phyloP scores from a whole-genome alignment of 2,329 filamentous ascomycete genomes.

The Neodidymelliopsis sp. region DNA sequence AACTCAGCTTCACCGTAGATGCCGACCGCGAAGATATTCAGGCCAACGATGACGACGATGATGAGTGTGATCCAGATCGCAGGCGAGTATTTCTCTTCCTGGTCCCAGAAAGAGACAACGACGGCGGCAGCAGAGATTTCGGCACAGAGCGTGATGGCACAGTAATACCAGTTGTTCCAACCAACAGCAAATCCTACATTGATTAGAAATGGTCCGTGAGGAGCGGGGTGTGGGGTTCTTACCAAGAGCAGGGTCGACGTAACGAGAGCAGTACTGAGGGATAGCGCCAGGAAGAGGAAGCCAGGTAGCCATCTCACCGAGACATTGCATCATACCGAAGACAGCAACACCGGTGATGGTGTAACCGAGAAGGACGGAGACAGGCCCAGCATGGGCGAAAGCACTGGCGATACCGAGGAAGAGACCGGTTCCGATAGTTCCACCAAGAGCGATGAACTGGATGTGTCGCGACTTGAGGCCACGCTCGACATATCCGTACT shows the following conservation, averaged over 20 bases:
- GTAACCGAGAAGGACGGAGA: constrained; percentile 49
- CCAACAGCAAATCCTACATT: constrained; percentile 22
- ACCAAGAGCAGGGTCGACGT: constrained; percentile 57
- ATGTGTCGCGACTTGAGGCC: constrained; percentile 64
- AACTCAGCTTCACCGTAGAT: constrained; percentile 58
- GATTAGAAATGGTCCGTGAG: not conserved
- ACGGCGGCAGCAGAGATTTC: constrained; percentile 47
- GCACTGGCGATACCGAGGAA: constrained; percentile 46
- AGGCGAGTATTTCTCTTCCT: constrained; percentile 36
- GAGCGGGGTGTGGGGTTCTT: constrained; percentile 9
- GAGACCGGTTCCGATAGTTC: constrained; percentile 58
- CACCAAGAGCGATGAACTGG: constrained; percentile 66
- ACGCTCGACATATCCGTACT: constrained; percentile 60
- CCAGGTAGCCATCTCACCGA: constrained; percentile 54
- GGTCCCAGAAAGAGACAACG: constrained; percentile 45
- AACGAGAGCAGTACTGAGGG: constrained; percentile 46
- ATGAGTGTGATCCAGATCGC: constrained; percentile 48
- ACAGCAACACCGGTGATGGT: constrained; percentile 45
- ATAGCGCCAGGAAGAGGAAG: constrained; percentile 50
- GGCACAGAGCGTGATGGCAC: constrained; percentile 45
- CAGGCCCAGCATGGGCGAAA: constrained; percentile 43
- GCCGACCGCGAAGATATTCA: constrained; percentile 48
- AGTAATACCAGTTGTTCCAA: constrained; percentile 43
- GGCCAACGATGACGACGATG: constrained; percentile 42
- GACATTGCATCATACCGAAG: constrained; percentile 52